Base-by-base conservation (phyloP, 805 yeast species). In the Lachancea mirantina region DNA sequence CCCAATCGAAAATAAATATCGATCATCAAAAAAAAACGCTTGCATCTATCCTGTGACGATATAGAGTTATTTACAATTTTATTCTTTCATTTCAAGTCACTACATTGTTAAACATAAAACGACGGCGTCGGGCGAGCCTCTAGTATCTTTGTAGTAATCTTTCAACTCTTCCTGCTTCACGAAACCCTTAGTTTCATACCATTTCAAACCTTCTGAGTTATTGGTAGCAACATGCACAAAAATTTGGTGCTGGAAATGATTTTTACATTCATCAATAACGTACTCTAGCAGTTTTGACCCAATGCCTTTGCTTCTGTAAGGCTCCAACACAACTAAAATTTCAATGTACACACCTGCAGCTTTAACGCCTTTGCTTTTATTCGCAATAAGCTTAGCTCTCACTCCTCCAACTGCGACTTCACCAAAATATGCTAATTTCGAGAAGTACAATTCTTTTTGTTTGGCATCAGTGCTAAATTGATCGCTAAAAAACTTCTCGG, bases 361-460 rank as follows among this genome's bases (percentile, higher is more conserved):
- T 17, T 55, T 42, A 13, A 44, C 36, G 2, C 50, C 57, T 5
- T 53, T 63, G 4, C 64, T 46, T n/a, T 61, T 64, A 28, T 66
- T 62, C 9, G 61, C 46, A 14, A 72, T 63, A 36, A 67, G 65
- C 33, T 69, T 59, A 35, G 81, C 78, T 39, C 77, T 76, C 30
- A 85, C 61, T 4, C 76, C 79, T 10, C 92, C 95, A 4, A 85
- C 89, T 6, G 95, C 85, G 5, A 82, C 71, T 48, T 81, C 95
- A 30, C 79, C 71, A 55, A 68, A 80, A 57, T 66, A 82, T 0
- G 79, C 82, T 35, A 49, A 27, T 30, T 49, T 46, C 19, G 47
- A 39, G 30, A 48, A 54, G 27, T 37, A 47, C 5, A 48, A 40
- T 8, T 36, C 45, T 17, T 45, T 41, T 9, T 32, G 19, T 24